Evolutionary conservation across 495 filamentous ascomycete species (phyloP), one percentile per base, ranked within the genome.

Genomic region (Neurospora sp.): DNA sequence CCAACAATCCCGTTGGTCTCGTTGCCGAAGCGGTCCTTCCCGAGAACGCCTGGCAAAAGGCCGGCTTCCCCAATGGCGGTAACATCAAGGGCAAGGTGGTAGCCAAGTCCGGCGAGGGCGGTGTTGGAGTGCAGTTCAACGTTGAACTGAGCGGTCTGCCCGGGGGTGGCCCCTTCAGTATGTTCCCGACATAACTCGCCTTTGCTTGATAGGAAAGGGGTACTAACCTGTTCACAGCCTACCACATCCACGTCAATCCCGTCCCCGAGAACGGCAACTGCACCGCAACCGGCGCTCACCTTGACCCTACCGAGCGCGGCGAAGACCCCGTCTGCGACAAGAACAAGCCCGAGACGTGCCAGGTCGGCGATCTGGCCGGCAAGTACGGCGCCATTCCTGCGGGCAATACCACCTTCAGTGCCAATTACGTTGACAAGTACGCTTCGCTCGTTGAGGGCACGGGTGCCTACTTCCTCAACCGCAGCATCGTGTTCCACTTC

Each of bases 351-450:
- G 77, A 88, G 74, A 91, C 89, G 0, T 97, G 94, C 84, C 89
- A 96, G 81, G 89, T 92, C 37, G 94, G 94, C 74, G 94, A 97
- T 82, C 82, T 97, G 70, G 86, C 88, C 75, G 94, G 94, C 77
- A 97, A 97, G 85, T 87, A 94, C 77, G 92, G 91, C 71, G 85
- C 84, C 59, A 89, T 94, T 78, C 73, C 77, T 0, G 54, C 46
- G 3, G 84, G 84, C 59, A 77, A 80, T 38, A 80, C 78, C 72
- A 72, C 77, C 0, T 90, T 82, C 81, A 76, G 75, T 14, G 77
- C 76, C 62, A 83, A 80, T 23, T 96, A 92, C 81, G 78, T 81
- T 69, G 94, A 97, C 80, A 77, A 82, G 39, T 97, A 90, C 84
- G 80, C 90, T 18, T 91, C 92, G 5, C 89, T 89, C 38, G 73